These are phyloP conservation scores for Emergomyces orientalis DNA, from an alignment of 2,329 filamentous ascomycete species.

Conservation along the genomic window DNA sequence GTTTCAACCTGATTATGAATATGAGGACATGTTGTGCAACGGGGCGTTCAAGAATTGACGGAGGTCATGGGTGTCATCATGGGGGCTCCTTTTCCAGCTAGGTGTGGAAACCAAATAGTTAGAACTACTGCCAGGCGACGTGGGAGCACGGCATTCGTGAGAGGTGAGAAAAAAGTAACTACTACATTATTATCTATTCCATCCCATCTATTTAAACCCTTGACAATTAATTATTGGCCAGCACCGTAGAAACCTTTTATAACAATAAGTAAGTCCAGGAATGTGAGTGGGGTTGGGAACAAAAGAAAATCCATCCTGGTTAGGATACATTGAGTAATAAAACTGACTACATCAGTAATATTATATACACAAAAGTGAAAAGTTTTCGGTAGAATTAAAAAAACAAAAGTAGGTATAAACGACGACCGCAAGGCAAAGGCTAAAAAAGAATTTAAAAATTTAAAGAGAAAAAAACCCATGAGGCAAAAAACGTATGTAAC, in stretches of 20 bases:
- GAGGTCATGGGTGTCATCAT: neutral
- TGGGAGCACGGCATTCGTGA: neutral
- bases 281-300: neutral
- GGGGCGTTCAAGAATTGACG: conserved; percentile 21
- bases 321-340: neutral
- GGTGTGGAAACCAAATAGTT: neutral
- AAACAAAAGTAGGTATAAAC: neutral
- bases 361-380: conserved; percentile 2
- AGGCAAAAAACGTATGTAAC: neutral
- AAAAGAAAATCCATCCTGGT: neutral
- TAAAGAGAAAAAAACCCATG: neutral
- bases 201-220: neutral
- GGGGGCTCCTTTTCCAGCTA: neutral
- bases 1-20: conserved; percentile 23
- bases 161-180: neutral
- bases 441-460: neutral
- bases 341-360: neutral
- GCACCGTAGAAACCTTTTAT: neutral
- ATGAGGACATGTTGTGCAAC: conserved; percentile 20
- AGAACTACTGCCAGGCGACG: neutral
- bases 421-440: neutral
- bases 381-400: neutral
- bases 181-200: conserved; percentile 4
- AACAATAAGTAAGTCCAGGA: neutral
- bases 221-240: neutral